A percentile compares a stretch with the other conserved stretches of the same genome.
Conservation (phyloP, 2,329 filamentous ascomycete genomes). For the Sordariomycetes sp. region DNA sequence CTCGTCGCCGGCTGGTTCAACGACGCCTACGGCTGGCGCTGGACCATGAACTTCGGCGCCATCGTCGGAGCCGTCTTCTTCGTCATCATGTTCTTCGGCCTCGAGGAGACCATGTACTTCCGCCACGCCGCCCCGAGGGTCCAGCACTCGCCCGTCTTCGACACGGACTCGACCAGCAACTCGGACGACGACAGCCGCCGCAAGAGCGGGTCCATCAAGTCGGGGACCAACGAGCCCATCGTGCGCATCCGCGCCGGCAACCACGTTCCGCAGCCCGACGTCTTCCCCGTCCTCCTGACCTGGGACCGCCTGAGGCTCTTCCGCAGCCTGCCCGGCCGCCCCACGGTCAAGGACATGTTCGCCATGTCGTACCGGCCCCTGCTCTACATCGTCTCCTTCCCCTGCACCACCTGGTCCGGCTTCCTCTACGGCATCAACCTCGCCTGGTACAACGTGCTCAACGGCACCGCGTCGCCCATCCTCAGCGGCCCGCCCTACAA, state of each 20-base stretch:
- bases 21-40: slow-evolving; percentile 32
- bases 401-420: slow-evolving; percentile 17
- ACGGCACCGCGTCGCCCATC: slow-evolving; percentile 17
- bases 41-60: slow-evolving; percentile 32
- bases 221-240: neutral
- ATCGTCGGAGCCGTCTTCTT: slow-evolving; percentile 35
- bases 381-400: slow-evolving; percentile 17
- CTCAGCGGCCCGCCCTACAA: slow-evolving; percentile 19
- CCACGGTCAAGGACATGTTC: slow-evolving; percentile 11
- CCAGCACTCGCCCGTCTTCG: neutral
- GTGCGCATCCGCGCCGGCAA: neutral
- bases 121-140: slow-evolving; percentile 19
- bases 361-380: slow-evolving; percentile 10
- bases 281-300: neutral
- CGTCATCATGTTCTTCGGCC: slow-evolving; percentile 40
- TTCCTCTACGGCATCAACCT: slow-evolving; percentile 20
- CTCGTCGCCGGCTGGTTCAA: slow-evolving; percentile 34
- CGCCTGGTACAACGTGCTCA: slow-evolving; percentile 20
- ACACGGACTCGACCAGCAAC: slow-evolving; percentile 14
- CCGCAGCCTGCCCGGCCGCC: slow-evolving; percentile 8
- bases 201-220: neutral
- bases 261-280: neutral
- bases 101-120: slow-evolving; percentile 46
- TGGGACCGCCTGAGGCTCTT: slow-evolving; percentile 11
- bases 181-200: neutral